A percentile compares a stretch with the other conserved stretches of the same genome.
Evolutionary conservation across 129 eudicot genomes (phyloP).

Genomic region (Oenanthe sinensis): DNA sequence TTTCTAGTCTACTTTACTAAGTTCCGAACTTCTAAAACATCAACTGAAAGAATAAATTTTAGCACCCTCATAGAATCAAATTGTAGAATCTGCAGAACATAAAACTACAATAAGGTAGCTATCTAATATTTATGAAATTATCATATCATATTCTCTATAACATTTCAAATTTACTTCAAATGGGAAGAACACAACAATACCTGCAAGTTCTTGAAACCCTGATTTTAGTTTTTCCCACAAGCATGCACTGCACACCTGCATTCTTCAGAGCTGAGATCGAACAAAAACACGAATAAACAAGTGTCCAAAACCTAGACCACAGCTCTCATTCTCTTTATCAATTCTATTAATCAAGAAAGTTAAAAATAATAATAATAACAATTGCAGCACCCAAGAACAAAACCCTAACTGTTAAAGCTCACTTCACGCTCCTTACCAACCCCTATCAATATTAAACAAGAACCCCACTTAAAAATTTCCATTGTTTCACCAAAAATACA

Average conservation of each 20-base stretch:
- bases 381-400: neutral
- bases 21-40: neutral
- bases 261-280: neutral
- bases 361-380: neutral
- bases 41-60: neutral
- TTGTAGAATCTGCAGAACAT: neutral
- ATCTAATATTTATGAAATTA: neutral
- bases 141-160: neutral
- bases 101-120: neutral
- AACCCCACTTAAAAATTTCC: slow-evolving; percentile 7
- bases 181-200: neutral
- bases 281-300: slow-evolving; percentile 4
- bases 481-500: neutral
- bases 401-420: slow-evolving; percentile 7
- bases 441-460: neutral
- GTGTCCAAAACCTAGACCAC: neutral
- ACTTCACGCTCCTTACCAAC: slow-evolving; percentile 6
- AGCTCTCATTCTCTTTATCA: neutral
- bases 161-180: neutral
- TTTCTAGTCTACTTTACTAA: neutral
- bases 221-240: neutral
- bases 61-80: neutral
- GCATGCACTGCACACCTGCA: slow-evolving; percentile 6
- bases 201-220: slow-evolving; percentile 5
- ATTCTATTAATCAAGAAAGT: neutral